Evolutionary conservation across 441 rosid genomes (phyloP), one percentile per base, ranked within the genome.

Genomic region (Kokia cookei): DNA sequence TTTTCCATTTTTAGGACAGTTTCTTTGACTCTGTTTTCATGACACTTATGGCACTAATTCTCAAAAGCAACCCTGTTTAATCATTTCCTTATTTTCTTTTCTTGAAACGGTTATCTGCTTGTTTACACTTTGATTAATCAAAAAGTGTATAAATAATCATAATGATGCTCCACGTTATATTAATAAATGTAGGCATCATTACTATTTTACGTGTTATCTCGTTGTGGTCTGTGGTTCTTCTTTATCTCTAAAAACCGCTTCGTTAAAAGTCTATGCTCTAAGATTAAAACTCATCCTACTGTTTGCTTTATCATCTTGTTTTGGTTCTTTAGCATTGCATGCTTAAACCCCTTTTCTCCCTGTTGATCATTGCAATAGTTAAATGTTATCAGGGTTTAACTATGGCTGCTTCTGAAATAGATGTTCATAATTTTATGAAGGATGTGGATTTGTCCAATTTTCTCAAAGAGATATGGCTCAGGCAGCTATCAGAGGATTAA

Each of bases 401-500:
- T 43, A 66, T 58, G 7, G 19, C 26, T 48, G 78, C 15, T 81
- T 76, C 81, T 84, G 79, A 79, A 72, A 66, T 71, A 37, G 45
- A 73, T 47, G 19, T 80, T 55, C 37, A 43, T 77, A 69, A 48
- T 80, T 81, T 75, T 82, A 69, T 85, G 81, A 86, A 93, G 99
- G 99, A 72, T 91, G 81, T 73, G 98, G 89, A 69, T 91, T 95
- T 87, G 82, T 93, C 73, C 93, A 87, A 83, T 93, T 82, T 84
- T 78, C 89, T 72, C 82, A 85, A 71, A 86, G 83, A 78, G 95
- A 95, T 76, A 95, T 91, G 99, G 98, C 96, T 60, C 51, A 89
- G 78, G 96, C 92, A 60, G 98, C 98, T 76, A 93, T 95, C 73
- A 85, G 86, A 81, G 91, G 86, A 76, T 82, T 95, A 86, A 85